Conservation (phyloP, 1,139 yeast genomes). For the Nakaseomyces nivariensis region DNA sequence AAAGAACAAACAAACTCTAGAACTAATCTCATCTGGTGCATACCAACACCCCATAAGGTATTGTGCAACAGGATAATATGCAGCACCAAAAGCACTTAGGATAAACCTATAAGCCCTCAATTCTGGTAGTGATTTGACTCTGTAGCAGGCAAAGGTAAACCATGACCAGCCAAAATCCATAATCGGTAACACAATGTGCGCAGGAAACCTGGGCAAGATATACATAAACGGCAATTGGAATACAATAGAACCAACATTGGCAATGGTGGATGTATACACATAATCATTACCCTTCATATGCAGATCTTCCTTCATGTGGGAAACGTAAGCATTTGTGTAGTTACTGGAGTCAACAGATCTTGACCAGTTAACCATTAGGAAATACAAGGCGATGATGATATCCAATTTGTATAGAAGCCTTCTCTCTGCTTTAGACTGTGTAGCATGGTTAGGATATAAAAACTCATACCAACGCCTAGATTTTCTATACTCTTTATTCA, state of each 20-base stretch:
- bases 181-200: conserved; percentile 44
- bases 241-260: conserved; percentile 49
- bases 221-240: conserved; percentile 44
- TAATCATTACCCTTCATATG: conserved; percentile 58
- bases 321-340: conserved; percentile 59
- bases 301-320: conserved; percentile 51
- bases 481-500: conserved; percentile 33
- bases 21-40: conserved; percentile 46
- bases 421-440: conserved; percentile 45
- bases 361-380: conserved; percentile 60
- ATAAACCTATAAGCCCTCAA: conserved; percentile 51
- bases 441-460: conserved; percentile 36
- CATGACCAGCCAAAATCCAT: conserved; percentile 60
- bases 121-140: conserved; percentile 38
- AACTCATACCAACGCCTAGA: conserved; percentile 47
- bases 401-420: conserved; percentile 52
- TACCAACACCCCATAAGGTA: conserved; percentile 63
- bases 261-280: conserved; percentile 49
- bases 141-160: conserved; percentile 47
- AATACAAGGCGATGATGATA: conserved; percentile 46
- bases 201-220: conserved; percentile 38
- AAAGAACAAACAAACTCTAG: conserved; percentile 30
- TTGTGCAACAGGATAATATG: conserved; percentile 55
- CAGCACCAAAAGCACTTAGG: conserved; percentile 55
- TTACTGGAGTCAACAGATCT: conserved; percentile 53